Percentiles rank a stretch among this genome's conserved stretches.
phyloP scores from a whole-genome alignment of 208 protist genomes.

The Trichomonas tenax region DNA sequence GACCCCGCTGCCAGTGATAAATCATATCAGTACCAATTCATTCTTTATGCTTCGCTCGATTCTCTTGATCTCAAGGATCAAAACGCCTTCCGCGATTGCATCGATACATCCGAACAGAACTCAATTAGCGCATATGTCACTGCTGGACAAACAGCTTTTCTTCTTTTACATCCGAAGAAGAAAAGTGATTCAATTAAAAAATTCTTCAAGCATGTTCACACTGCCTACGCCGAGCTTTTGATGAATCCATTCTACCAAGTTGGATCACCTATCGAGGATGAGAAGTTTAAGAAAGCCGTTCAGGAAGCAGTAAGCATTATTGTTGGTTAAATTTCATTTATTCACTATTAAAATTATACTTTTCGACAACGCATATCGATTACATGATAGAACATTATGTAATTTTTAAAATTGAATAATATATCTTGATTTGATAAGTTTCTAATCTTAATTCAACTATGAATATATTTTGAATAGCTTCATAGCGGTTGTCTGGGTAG shows the following conservation, averaged over 20 bases:
- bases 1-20: not conserved
- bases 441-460: too few relatives aligned
- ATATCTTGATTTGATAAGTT: too few relatives aligned
- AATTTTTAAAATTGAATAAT: too few relatives aligned
- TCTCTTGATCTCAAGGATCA: not conserved
- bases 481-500: too few relatives aligned
- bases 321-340: not conserved
- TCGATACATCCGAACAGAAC: not conserved
- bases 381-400: too few relatives aligned
- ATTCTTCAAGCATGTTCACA: not conserved
- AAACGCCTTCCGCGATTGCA: not conserved
- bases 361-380: too few relatives aligned
- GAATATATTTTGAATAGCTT: too few relatives aligned
- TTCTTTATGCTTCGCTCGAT: not conserved
- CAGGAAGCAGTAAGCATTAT: not conserved
- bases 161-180: not conserved
- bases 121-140: not conserved
- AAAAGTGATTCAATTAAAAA: not conserved
- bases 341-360: too few relatives aligned
- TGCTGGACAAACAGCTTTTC: not conserved
- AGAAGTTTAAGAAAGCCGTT: not conserved
- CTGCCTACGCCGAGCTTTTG: not conserved
- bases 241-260: conserved; percentile 12
- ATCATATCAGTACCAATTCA: conserved; percentile 14
- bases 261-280: not conserved